Percentiles rank a stretch among this genome's conserved stretches.
These are phyloP conservation scores for Neofusicoccum kwambonambiense DNA, from an alignment of 2,329 filamentous ascomycete genomes.

Conservation along the genomic window DNA sequence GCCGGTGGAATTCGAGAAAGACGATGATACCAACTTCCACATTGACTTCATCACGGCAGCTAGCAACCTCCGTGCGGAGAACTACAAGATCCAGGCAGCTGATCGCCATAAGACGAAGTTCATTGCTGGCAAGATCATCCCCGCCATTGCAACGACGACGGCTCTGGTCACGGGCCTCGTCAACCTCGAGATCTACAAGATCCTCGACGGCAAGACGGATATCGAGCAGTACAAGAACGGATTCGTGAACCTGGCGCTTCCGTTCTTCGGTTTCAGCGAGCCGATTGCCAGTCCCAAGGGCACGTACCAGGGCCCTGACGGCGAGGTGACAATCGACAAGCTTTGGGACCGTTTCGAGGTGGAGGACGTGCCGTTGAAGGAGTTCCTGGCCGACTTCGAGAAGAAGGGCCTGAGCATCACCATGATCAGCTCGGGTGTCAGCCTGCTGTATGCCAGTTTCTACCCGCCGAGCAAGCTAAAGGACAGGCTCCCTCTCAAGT, in stretches of 20 bases:
- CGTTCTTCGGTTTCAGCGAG: conserved; percentile 98
- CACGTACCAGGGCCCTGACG: conserved; percentile 75
- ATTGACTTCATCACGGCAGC: conserved; percentile 99
- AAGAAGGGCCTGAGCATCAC: conserved; percentile 76
- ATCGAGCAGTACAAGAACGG: conserved; percentile 99
- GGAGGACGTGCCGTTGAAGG: conserved; percentile 75
- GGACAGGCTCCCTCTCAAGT: conserved; percentile 73
- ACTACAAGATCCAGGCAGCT: conserved; percentile 93
- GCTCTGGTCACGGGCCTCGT: conserved; percentile 93
- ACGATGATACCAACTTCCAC: conserved; percentile 96
- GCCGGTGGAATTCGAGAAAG: conserved; percentile 97
- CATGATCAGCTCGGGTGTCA: conserved; percentile 98
- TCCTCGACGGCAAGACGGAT: conserved; percentile 92
- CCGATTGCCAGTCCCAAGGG: conserved; percentile 93
- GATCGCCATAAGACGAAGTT: conserved; percentile 99
- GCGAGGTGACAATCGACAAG: conserved; percentile 83
- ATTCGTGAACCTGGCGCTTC: conserved; percentile 92
- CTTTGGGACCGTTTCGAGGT: conserved; percentile 98
- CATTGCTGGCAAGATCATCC: conserved; percentile 99
- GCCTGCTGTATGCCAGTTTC: conserved; percentile 90
- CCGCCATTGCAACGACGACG: conserved; percentile 95
- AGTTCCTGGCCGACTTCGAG: conserved; percentile 81
- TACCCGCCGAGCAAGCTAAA: conserved; percentile 80
- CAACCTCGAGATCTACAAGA: conserved; percentile 90
- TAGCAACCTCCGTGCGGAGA: conserved; percentile 93